Base-by-base conservation (phyloP, 768 basidiomycete species). In the Boletus edulis region DNA sequence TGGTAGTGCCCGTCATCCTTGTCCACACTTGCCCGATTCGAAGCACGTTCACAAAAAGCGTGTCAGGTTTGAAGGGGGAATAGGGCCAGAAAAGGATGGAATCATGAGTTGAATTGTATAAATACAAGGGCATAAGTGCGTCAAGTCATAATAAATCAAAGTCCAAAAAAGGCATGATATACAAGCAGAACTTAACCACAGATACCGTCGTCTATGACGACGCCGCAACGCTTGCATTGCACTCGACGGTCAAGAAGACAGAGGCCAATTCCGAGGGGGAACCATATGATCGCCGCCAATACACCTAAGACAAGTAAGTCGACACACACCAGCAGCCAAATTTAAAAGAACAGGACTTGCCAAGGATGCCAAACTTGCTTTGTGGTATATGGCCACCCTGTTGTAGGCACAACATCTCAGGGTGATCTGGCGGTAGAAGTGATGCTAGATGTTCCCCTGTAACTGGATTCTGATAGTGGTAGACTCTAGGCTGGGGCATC, bases 351-450 rank as follows among this genome's bases (percentile, higher is more conserved):
- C 5, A 32, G 1, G 15, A 69, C 83, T 62, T 65, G 84, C 89
- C 91, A 9, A 92, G 76, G 4, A 91, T 53, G 4, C 91, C 89
- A 63, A 78, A 94, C 44, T 76, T 81, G 20, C 85, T 82, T 35
- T 83, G 72, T 5, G 78, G 73, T 13, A 84, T 64, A 66, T 94
- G 91, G n/a, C 70, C 72, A 12, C 91, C 91, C 8, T 80, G 67
- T 67, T 92, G 91, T n/a, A 93, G 70, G 63, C 91, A 94, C 29
- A 88, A 62, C 91, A 92, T 93, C 71, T 90, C 83, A 0, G 90
- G 91, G 64, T 93, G 86, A 55, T 81, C 76, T 1, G 91, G 91
- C 0, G 91, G 86, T 3, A 90, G 74, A 4, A 85, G 68, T 0
- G 91, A 86, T 2, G 81, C 75, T 29, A 87, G 56, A 18, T 76